Conservation (phyloP, 257 asterid species). For the Solanum acaule region DNA sequence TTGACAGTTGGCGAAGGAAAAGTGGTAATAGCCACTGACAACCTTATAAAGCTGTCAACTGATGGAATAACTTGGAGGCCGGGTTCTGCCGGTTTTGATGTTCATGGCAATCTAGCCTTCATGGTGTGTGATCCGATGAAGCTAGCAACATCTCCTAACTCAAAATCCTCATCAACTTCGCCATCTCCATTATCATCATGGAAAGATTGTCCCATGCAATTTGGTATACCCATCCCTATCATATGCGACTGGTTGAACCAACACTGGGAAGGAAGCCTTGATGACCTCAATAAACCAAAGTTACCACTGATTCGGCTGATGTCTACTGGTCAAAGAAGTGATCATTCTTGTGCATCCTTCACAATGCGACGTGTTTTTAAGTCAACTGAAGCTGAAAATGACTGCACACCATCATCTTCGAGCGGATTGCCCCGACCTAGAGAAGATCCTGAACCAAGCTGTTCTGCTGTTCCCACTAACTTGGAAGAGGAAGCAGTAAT, state of each 20-base stretch:
- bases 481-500: constrained; percentile 23
- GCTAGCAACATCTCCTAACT: constrained; percentile 86
- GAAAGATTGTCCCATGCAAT: constrained; percentile 75
- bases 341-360: constrained; percentile 88
- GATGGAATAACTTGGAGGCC: constrained; percentile 86
- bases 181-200: constrained; percentile 74
- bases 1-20: constrained; percentile 87
- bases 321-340: constrained; percentile 93
- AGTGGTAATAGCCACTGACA: constrained; percentile 92
- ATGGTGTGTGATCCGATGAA: constrained; percentile 99
- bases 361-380: constrained; percentile 83
- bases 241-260: constrained; percentile 93
- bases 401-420: constrained; percentile 50
- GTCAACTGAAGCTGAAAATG: constrained; percentile 50
- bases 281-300: constrained; percentile 88
- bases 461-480: constrained; percentile 20
- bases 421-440: constrained; percentile 19
- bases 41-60: constrained; percentile 81
- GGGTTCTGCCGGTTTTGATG: constrained; percentile 93
- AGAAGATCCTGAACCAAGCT: constrained; percentile 41
- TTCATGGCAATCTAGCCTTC: constrained; percentile 88
- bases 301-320: constrained; percentile 69
- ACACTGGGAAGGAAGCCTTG: constrained; percentile 94
- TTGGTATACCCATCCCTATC: constrained; percentile 89
- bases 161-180: constrained; percentile 72